Evolutionary conservation across 371 early-diverging fungal genomes (phyloP), one percentile per base, ranked within the genome.

Genomic region (Lichtheimia corymbifera): DNA sequence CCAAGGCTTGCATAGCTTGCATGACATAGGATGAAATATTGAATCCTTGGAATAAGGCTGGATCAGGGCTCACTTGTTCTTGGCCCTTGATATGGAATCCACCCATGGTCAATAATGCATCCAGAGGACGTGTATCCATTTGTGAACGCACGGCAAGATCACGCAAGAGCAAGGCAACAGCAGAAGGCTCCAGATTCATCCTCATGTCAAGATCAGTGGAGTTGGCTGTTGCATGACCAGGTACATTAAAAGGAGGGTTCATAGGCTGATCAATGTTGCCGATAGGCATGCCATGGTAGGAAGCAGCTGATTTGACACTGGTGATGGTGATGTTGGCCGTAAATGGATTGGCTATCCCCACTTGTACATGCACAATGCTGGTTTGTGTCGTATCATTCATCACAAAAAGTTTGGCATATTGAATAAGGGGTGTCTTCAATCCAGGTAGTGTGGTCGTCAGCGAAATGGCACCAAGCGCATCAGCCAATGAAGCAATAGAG

Each of bases 341-440:
- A 70, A 84, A 84, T n/a, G 85, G 85, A 53, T 84, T 81, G 57
- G 79, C 76, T 57, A 82, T 72, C 0, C 69, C 71, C 58, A 84
- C 83, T 7, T 70, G 64, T 7, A 82, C 76, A 58, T 71, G 61
- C 24, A 79, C 82, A 43, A 81, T 25, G 18, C 77, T 72, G 15
- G 76, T 73, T 24, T 61, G 63, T 15, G 73, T 51, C 2, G 83
- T 74, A 27, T 74, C 68, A n/a, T 69, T 62, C 11, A 70, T 61
- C 17, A 84, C 77, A n/a, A 65, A 62, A 30, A 84, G 57, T 4
- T 72, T 59, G 18, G 82, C 71, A 50, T 72, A 60, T 25, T 76
- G 80, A 25, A 85, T 71, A 47, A 85, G 64, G 20, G 75, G 72
- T 15, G 66, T 35, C 30, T 59, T 61, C 53, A 83, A 63, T 50